phyloP scores from a whole-genome alignment of 148 eudicot species.

The Amaranthus cruentus region DNA sequence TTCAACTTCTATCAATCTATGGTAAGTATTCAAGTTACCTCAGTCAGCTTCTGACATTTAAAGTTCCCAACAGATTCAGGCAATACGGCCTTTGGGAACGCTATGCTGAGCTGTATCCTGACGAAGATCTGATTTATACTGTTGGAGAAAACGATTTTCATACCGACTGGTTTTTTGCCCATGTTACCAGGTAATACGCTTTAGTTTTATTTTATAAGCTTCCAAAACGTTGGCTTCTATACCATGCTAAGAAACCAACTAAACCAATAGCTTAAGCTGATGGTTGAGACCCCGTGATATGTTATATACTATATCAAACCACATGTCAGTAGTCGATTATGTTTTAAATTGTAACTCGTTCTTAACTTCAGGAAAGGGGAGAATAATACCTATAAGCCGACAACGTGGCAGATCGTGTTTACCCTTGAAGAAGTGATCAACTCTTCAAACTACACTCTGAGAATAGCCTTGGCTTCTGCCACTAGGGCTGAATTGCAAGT shows the following conservation, averaged over 20 bases:
- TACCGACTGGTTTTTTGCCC: slow-evolving; percentile 75
- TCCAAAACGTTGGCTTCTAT: too few species aligned
- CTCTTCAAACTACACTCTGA: slow-evolving; percentile 47
- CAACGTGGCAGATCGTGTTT: slow-evolving; percentile 63
- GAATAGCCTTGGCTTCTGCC: slow-evolving; percentile 71
- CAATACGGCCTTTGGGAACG: slow-evolving; percentile 72
- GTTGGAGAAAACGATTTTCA: slow-evolving; percentile 49
- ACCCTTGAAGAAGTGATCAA: slow-evolving; percentile 25
- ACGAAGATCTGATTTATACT: slow-evolving; percentile 51
- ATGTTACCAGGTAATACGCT: slow-evolving; percentile 43
- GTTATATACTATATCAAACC: too few species aligned
- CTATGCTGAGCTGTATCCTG: slow-evolving; percentile 58
- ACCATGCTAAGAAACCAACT: too few species aligned
- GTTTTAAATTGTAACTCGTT: neutral
- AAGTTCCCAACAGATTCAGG: slow-evolving; percentile 37
- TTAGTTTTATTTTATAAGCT: neutral
- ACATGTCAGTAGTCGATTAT: neutral
- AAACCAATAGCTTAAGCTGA: too few species aligned
- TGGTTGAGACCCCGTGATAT: too few species aligned
- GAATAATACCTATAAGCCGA: slow-evolving; percentile 29
- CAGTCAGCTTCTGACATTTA: neutral
- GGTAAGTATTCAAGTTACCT: neutral
- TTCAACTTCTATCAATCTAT: neutral
- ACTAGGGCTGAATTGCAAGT: slow-evolving; percentile 54
- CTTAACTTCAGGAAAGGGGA: slow-evolving; percentile 33